Evolutionary conservation across 2,329 filamentous ascomycete genomes (phyloP).

Genomic region (Coniochaeta pulveracea): DNA sequence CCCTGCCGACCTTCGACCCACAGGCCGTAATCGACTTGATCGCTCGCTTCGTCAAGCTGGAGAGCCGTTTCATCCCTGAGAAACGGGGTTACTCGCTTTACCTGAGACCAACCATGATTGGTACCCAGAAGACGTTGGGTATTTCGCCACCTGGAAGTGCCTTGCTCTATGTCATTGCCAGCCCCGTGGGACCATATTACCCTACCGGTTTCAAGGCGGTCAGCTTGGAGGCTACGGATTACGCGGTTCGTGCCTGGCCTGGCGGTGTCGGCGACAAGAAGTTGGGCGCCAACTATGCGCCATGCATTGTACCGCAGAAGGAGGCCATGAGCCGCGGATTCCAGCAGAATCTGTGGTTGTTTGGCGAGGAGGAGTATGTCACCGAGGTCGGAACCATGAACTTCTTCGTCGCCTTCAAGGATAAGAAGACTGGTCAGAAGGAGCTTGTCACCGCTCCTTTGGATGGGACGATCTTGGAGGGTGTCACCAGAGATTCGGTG

Average conservation of each 20-base stretch:
- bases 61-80: slow-evolving; percentile 82
- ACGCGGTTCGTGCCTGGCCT: slow-evolving; percentile 94
- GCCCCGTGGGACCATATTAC: slow-evolving; percentile 94
- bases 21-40: slow-evolving; percentile 71
- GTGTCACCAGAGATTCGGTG: slow-evolving; percentile 87
- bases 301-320: slow-evolving; percentile 92
- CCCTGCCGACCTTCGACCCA: slow-evolving; percentile 74
- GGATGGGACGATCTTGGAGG: slow-evolving; percentile 92
- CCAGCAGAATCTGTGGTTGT: slow-evolving; percentile 98
- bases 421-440: slow-evolving; percentile 80
- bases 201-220: slow-evolving; percentile 97
- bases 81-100: slow-evolving; percentile 88
- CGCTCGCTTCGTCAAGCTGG: slow-evolving; percentile 65
- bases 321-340: slow-evolving; percentile 84
- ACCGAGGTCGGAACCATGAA: slow-evolving; percentile 99
- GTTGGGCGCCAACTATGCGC: slow-evolving; percentile 97
- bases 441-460: slow-evolving; percentile 92
- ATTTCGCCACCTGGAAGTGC: slow-evolving; percentile 88
- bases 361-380: slow-evolving; percentile 88
- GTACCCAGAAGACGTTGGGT: slow-evolving; percentile 87
- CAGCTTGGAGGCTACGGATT: slow-evolving; percentile 89
- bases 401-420: slow-evolving; percentile 76
- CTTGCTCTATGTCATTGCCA: slow-evolving; percentile 88
- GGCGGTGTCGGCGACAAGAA: slow-evolving; percentile 98
- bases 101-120: slow-evolving; percentile 92